Conservation (phyloP, 352 stramenopile species). For the Phytophthora pluvialis region DNA sequence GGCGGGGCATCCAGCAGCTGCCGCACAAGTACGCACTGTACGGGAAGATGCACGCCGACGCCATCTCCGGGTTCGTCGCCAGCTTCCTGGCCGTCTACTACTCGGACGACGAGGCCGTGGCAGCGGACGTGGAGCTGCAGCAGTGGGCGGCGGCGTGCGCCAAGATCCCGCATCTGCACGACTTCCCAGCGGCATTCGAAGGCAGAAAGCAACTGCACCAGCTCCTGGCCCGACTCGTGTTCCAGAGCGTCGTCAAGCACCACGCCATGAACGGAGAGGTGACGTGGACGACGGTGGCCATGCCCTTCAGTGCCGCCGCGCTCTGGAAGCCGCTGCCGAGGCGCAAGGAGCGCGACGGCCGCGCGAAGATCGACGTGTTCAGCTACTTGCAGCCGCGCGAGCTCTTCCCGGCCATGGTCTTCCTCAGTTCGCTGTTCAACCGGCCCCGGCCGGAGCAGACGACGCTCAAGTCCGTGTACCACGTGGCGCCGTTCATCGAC, state of each 20-base stretch:
- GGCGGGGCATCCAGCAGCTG: conserved; percentile 37
- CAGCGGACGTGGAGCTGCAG: conserved; percentile 48
- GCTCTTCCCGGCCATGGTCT: conserved; percentile 33
- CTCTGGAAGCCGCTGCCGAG: conserved; percentile 52
- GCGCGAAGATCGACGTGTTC: conserved; percentile 39
- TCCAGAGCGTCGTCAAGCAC: conserved; percentile 51
- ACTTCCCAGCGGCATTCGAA: conserved; percentile 29
- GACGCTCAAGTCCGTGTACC: conserved; percentile 38
- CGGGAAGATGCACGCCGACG: conserved; percentile 35
- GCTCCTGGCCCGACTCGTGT: conserved; percentile 45
- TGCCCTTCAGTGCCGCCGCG: conserved; percentile 48
- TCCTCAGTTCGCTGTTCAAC: conserved; percentile 44
- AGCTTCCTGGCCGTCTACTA: conserved; percentile 43
- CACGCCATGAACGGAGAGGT: conserved; percentile 61
- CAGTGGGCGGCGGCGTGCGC: conserved; percentile 37
- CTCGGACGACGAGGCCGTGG: conserved; percentile 30
- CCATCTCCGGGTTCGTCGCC: conserved; percentile 35
- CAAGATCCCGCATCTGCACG: conserved; percentile 38
- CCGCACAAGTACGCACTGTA: conserved; percentile 49
- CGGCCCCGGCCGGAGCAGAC: conserved; percentile 32
- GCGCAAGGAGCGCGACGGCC: conserved; percentile 31
- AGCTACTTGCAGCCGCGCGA: conserved; percentile 30
- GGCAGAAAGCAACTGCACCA: conserved; percentile 19
- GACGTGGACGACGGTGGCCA: conserved; percentile 49
- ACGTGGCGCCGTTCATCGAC: conserved; percentile 27